Evolutionary conservation across 768 basidiomycete species (phyloP), one percentile per base, ranked within the genome.

Genomic region (Tephrocybe sp.): DNA sequence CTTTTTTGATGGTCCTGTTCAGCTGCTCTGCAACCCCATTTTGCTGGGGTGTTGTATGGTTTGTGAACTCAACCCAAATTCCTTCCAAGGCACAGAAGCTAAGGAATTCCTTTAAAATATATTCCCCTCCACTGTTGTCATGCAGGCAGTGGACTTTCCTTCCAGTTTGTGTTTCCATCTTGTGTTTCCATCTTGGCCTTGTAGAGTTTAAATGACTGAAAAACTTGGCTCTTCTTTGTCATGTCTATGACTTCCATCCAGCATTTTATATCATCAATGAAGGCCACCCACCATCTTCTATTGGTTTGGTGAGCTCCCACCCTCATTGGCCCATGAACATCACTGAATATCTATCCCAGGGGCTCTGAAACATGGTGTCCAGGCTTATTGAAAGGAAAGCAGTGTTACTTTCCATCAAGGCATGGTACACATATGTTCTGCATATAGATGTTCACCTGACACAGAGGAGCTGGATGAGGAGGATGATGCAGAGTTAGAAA

Each of bases 1-100:
- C 58, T 18, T 75, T 67, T 0, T 60, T 53, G 24, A 79, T 57
- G 0, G 68, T 70, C 2, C 78, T 68, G 54, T 53, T 80, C 73
- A 2, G 73, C 73, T 3, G 75, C 64, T 18, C 73, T 69, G 53
- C n/a, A n/a, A n/a, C n/a, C n/a, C n/a, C n/a, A n/a, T 80, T 80
- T 44, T 77, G 71, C 59, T 75, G 68, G 1, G 72, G 73, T 39
- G 56, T 57, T 30, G 63, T 59, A 4, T 59, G 47, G 23, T 42
- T 51, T 12, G 62, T 67, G 48, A 59, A 56, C 41, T 62, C 56
- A 7, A 60, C 50, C 2, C 32, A 45, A 48, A 68, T 68, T 6
- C 68, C 68, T 21, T 58, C 24, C 32, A 57, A 48, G 14, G 53
- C 57, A n/a, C 54, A 61, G 55, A 60, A 67, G 3, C 55, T 32